Conservation (phyloP, 2,329 filamentous ascomycete genomes). For the Neonectria magnoliae region DNA sequence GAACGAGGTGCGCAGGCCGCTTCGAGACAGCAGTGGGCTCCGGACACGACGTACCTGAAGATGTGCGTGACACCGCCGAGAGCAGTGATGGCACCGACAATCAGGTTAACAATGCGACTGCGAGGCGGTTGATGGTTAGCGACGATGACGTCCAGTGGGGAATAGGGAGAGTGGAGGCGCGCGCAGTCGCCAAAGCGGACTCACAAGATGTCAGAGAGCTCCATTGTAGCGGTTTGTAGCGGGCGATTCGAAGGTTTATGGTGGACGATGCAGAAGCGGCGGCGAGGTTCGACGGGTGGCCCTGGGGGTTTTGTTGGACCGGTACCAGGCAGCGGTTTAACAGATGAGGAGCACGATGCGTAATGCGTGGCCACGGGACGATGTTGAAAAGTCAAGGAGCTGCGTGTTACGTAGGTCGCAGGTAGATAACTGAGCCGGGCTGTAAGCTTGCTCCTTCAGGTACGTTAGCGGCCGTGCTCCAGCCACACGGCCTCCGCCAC, state of each 20-base stretch:
- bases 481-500: constrained; percentile 25
- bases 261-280: constrained; percentile 23
- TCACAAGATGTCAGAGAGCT: constrained; percentile 93
- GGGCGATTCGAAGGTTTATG: constrained; percentile 8
- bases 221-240: constrained; percentile 66
- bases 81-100: constrained; percentile 85
- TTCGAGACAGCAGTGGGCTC: constrained; percentile 1
- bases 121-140: constrained; percentile 49
- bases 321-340: constrained; percentile 40
- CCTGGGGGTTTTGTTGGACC: constrained; percentile 21
- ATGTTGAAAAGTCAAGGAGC: constrained; percentile 37
- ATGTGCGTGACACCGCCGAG: constrained; percentile 83
- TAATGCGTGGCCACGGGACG: constrained; percentile 36
- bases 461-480: constrained; percentile 13
- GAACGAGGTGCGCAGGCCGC: constrained; percentile 1
- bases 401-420: constrained; percentile 37
- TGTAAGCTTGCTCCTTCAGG: constrained; percentile 14
- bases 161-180: constrained; percentile 2
- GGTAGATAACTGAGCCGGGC: constrained; percentile 11
- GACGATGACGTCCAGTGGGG: constrained; percentile 26
- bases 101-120: constrained; percentile 95
- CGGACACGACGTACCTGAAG: constrained; percentile 67
- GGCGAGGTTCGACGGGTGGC: background rate
- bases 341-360: constrained; percentile 32
- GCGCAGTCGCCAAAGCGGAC: constrained; percentile 45